Percentiles rank a stretch among this genome's conserved stretches.
Conservation (phyloP, 2,329 filamentous ascomycete genomes). For the Colletotrichum karsti region DNA sequence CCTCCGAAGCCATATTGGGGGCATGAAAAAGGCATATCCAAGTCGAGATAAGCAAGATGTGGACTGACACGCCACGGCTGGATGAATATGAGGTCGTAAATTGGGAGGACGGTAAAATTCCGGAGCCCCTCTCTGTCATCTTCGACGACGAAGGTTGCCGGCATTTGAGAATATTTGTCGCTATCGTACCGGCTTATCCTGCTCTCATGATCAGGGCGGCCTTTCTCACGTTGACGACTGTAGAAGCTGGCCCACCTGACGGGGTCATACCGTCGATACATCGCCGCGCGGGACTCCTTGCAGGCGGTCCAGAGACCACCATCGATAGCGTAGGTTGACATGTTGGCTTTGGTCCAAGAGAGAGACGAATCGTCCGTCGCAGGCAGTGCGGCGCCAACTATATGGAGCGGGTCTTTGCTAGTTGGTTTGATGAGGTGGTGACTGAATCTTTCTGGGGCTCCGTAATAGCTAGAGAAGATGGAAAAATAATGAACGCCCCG, state of each 20-base stretch:
- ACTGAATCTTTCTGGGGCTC: neutral
- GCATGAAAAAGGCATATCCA: neutral
- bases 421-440: neutral
- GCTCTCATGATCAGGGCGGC: no score
- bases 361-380: neutral
- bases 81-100: neutral
- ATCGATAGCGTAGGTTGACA: neutral
- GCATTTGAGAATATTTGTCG: neutral
- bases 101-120: neutral
- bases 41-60: accelerated
- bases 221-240: neutral
- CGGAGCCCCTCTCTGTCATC: neutral
- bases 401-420: accelerated
- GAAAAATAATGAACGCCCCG: neutral
- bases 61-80: accelerated
- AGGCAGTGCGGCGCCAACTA: neutral
- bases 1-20: neutral
- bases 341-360: neutral
- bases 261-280: neutral
- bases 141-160: neutral
- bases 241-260: neutral
- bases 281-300: neutral
- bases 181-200: no score
- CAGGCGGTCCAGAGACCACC: neutral
- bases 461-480: accelerated